These are phyloP conservation scores for Hygrocybe punicea DNA, from an alignment of 768 basidiomycete genomes.

Conservation along the genomic window DNA sequence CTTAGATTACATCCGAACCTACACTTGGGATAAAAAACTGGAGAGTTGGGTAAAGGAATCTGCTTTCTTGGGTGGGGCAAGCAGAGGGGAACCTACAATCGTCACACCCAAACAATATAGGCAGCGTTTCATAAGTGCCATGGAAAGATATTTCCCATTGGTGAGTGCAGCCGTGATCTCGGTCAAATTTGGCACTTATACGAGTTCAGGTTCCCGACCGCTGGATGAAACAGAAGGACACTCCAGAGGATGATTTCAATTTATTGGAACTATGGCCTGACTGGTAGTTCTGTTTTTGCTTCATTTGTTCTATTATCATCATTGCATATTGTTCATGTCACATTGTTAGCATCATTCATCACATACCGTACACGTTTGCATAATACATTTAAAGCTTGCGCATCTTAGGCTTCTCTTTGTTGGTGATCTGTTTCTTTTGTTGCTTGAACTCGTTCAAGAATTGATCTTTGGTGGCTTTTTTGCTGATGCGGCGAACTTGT, in stretches of 20 bases:
- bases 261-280: constrained; percentile 62
- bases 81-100: constrained; percentile 90
- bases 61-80: constrained; percentile 77
- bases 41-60: constrained; percentile 99
- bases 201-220: constrained; percentile 73
- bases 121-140: constrained; percentile 78
- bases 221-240: constrained; percentile 85
- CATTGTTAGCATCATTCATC: not conserved
- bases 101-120: constrained; percentile 95
- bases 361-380: not conserved
- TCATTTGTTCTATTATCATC: not conserved
- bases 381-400: constrained; percentile 40
- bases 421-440: constrained; percentile 52
- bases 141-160: constrained; percentile 87
- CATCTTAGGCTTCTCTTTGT: constrained; percentile 39
- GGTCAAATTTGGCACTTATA: not conserved
- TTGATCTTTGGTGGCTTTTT: constrained; percentile 61
- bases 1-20: constrained; percentile 89
- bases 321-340: not conserved
- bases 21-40: constrained; percentile 97
- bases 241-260: constrained; percentile 69
- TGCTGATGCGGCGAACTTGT: constrained; percentile 60
- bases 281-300: constrained; percentile 40
- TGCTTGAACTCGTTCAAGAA: constrained; percentile 61
- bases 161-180: constrained; percentile 40